phyloP scores from a whole-genome alignment of 1,139 yeast species.

The Candida sp. region DNA sequence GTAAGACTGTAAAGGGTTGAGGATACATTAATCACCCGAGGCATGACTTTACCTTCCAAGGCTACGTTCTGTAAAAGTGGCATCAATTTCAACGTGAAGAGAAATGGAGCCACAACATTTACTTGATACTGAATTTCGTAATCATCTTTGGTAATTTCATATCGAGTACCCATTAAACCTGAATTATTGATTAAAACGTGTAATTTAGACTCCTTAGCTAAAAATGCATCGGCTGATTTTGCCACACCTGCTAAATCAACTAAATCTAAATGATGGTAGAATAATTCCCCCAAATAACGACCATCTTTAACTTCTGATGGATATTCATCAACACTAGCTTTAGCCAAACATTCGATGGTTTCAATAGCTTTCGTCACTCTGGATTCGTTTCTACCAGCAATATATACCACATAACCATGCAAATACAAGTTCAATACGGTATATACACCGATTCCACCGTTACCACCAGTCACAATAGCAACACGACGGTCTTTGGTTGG shows the following conservation, averaged over 20 bases:
- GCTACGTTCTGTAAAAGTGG: conserved; percentile 48
- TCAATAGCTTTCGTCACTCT: conserved; percentile 55
- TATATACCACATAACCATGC: conserved; percentile 74
- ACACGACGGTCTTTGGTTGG: conserved; percentile 48
- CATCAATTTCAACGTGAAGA: conserved; percentile 61
- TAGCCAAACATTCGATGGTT: conserved; percentile 54
- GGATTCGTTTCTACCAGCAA: conserved; percentile 65
- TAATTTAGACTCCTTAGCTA: conserved; percentile 45
- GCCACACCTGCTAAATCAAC: conserved; percentile 56
- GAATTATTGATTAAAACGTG: conserved; percentile 76
- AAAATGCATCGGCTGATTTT: conserved; percentile 50
- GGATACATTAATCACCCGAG: conserved; percentile 64
- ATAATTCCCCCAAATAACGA: conserved; percentile 53
- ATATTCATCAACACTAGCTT: conserved; percentile 19
- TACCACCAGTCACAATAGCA: conserved; percentile 77
- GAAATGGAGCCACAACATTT: conserved; percentile 72
- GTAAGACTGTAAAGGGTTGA: conserved; percentile 69
- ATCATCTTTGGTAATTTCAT: conserved; percentile 59
- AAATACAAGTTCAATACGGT: conserved; percentile 71
- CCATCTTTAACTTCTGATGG: conserved; percentile 10
- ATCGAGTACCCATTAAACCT: conserved; percentile 79
- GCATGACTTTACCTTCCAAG: conserved; percentile 24
- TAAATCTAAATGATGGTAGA: conserved; percentile 61
- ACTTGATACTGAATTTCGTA: conserved; percentile 82
- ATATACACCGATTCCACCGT: conserved; percentile 76